Base-by-base conservation (phyloP, 768 basidiomycete species). In the Boletus speciosus region DNA sequence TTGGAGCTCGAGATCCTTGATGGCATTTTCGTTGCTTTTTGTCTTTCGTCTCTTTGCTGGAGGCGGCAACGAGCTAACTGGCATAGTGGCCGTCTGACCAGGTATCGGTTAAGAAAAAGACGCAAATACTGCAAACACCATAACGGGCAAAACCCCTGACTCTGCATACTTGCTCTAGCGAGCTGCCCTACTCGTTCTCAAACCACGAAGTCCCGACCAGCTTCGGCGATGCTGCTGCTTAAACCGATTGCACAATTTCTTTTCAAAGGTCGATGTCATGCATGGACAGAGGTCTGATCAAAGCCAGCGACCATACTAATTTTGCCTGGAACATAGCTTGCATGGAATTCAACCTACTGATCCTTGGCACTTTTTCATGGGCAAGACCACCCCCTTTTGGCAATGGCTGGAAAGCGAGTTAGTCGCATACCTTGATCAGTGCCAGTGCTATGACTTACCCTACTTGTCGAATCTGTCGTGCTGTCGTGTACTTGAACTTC, bases 1-100 rank as follows among this genome's bases (percentile, higher is more conserved):
- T 41, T 74, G 71, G 27, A 73, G 65, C 67, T 92, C 89, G 12
- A 90, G 73, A 11, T 57, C 54, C 59, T 80, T 75, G 44, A 83
- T 70, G 6, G 57, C 57, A 21, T 27, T 45, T 31, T 48, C 35
- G 35, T 40, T 57, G 40, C 47, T 45, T 51, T 72, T 67, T n/a
- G 74, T 66, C 61, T 77, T 83, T 42, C 77, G 74, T 63, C 73
- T 81, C 66, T 84, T 84, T 39, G 71, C 66, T 15, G 76, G 73
- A 41, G 81, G 80, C 11, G 80, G 82, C 6, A 83, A 70, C 25
- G 81, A 81, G 54, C 72, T 74, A 37, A 67, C 52, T 47, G 73
- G 65, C 62, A 73, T 72, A 15, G 52, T 51, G 36, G 23, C 21
- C 19, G 55, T n/a, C 5, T 21, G 21, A 8, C 11, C 10, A 2